phyloP scores from a whole-genome alignment of 352 stramenopile species.

The Globisporangium camurandrum region DNA sequence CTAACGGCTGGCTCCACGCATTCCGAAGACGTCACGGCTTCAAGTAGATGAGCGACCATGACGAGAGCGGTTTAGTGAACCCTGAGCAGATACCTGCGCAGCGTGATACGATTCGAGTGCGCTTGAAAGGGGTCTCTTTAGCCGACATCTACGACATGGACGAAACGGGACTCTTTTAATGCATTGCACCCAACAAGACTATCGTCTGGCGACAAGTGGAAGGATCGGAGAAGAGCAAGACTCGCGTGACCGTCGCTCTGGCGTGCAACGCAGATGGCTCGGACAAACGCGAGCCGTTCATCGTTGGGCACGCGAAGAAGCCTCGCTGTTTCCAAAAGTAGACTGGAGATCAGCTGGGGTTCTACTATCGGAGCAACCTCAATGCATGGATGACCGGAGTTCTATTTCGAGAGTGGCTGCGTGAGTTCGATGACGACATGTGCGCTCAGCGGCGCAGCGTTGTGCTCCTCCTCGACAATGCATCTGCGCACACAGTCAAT shows the following conservation, averaged over 20 bases:
- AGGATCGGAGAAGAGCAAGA: background rate
- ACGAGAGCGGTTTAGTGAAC: background rate
- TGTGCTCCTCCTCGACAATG: background rate
- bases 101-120: background rate
- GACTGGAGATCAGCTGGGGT: background rate
- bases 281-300: background rate
- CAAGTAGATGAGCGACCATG: background rate
- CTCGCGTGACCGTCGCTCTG: background rate
- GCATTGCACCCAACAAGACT: background rate
- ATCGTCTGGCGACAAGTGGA: background rate
- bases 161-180: background rate
- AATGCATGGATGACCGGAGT: background rate
- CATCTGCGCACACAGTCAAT: background rate
- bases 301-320: background rate
- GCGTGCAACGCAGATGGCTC: background rate
- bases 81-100: background rate
- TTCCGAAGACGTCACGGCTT: background rate
- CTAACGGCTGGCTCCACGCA: background rate
- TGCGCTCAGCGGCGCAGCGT: background rate
- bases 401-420: background rate
- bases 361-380: background rate
- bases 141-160: background rate
- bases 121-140: too few species aligned
- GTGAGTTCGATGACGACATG: background rate
- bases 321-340: background rate